Evolutionary conservation across 768 basidiomycete species (phyloP), one percentile per base, ranked within the genome.

Genomic region (Gloeostereum incarnatum): DNA sequence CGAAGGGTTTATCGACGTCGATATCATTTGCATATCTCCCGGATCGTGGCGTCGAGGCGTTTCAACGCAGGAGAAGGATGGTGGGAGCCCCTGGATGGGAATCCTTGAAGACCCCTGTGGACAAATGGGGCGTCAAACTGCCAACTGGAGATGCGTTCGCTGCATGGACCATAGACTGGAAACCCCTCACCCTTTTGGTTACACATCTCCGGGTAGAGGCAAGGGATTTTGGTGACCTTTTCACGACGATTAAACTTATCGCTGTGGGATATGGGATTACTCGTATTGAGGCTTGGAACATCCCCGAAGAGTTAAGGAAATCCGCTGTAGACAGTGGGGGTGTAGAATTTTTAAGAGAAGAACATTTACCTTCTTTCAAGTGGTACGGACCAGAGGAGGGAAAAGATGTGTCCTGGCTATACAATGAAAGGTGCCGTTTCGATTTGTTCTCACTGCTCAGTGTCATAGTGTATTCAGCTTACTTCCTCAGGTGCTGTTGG

Each of bases 351-450:
- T 47, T 56, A 30, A 56, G 71, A 27, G 46, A 51, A 4, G 63
- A 62, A 23, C 61, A 69, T 46, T 43, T 75, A 6, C 55, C 69
- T 3, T 49, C 63, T 2, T 58, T 73, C 41, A 70, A 64, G 36
- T 74, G 71, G 68, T 76, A 76, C 52, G 69, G 69, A 24, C 16
- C 40, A 11, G 65, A 62, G 40, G 20, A 46, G 2, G 49, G 52
- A 5, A 42, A 39, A 6, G 50, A 59, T 18, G 47, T 73, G 11
- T 51, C 56, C 9, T 76, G 73, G 73, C 31, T 59, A 22, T 60
- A 62, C 36, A 74, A 75, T 33, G 73, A 76, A 46, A 68, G 62
- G 71, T 69, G 23, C 36, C n/a, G n/a, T n/a, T n/a, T n/a, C n/a
- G n/a, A n/a, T n/a, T n/a, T n/a, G 58, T 42, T 3, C 18, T 32